Conservation (phyloP, 805 yeast genomes). For the Cyberlindnera amylophila region DNA sequence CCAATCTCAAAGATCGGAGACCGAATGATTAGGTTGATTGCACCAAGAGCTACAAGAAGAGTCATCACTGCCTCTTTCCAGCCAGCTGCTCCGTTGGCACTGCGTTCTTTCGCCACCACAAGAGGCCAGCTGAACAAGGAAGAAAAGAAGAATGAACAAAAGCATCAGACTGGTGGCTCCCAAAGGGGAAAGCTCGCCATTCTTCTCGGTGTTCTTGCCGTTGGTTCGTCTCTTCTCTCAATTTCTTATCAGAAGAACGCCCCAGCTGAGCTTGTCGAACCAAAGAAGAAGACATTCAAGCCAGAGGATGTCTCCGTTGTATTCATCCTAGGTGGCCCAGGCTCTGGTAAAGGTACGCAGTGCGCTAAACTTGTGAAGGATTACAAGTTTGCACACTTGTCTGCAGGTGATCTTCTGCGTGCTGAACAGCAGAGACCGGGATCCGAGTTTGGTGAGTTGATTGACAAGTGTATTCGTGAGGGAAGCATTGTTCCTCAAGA, state of each 20-base stretch:
- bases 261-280: conserved; percentile 45
- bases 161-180: conserved; percentile 3
- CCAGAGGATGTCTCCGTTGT: conserved; percentile 71
- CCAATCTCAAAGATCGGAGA: not conserved
- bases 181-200: conserved; percentile 32
- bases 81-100: not conserved
- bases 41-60: not conserved
- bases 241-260: conserved; percentile 38
- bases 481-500: conserved; percentile 93
- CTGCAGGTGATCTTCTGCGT: conserved; percentile 95
- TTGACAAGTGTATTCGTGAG: conserved; percentile 77
- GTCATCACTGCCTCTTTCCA: not conserved
- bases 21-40: conserved; percentile 5
- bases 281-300: conserved; percentile 42
- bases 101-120: conserved; percentile 8
- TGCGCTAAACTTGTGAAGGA: conserved; percentile 80
- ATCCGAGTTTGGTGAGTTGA: conserved; percentile 80
- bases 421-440: conserved; percentile 86
- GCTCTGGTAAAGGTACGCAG: conserved; percentile 97
- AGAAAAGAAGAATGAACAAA: conserved; percentile 3
- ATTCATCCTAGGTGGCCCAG: conserved; percentile 96
- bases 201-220: conserved; percentile 42
- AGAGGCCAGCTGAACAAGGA: conserved; percentile 5
- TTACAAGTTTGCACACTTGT: conserved; percentile 77
- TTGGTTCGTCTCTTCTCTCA: conserved; percentile 45